Conservation (phyloP, 352 stramenopile species). For the Thraustochytrium sp. region DNA sequence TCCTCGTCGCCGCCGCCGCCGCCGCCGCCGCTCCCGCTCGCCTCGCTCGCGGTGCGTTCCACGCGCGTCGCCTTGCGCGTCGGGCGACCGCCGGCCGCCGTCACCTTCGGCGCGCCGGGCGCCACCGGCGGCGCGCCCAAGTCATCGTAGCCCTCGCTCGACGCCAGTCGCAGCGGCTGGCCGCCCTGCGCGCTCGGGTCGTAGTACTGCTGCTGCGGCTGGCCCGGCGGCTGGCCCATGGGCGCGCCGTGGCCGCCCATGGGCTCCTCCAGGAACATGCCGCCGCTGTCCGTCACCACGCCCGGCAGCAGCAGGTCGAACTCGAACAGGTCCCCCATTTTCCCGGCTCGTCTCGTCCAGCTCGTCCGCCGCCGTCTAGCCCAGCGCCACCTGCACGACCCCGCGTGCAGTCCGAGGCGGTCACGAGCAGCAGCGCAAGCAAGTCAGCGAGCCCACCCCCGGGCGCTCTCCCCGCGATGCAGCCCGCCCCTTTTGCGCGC, state of each 20-base stretch:
- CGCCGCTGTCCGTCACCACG: neutral
- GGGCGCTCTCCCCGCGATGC: no score
- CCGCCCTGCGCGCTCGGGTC: neutral
- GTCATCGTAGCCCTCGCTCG: no score
- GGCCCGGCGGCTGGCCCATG: neutral
- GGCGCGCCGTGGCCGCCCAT: neutral
- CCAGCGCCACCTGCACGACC: no score
- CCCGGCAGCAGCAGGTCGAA: slow-evolving; percentile 22
- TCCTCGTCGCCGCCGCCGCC: neutral
- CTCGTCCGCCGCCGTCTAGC: no score
- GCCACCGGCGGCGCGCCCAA: neutral
- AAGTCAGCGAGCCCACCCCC: no score
- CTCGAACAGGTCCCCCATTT: slow-evolving; percentile 32
- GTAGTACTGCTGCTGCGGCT: neutral
- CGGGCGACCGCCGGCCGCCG: neutral
- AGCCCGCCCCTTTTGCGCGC: no score
- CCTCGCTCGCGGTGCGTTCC: no score
- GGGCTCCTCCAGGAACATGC: slow-evolving; percentile 21
- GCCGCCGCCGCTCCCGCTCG: neutral
- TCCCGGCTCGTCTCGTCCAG: no score
- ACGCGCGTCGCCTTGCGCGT: neutral
- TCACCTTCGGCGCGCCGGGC: neutral
- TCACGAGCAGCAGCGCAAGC: no score
- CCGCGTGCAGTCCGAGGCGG: no score
- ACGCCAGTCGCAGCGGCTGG: neutral